A percentile compares a stretch with the other conserved stretches of the same genome.
phyloP scores from a whole-genome alignment of 176 grass and related monocot species.

The Poa annua region DNA sequence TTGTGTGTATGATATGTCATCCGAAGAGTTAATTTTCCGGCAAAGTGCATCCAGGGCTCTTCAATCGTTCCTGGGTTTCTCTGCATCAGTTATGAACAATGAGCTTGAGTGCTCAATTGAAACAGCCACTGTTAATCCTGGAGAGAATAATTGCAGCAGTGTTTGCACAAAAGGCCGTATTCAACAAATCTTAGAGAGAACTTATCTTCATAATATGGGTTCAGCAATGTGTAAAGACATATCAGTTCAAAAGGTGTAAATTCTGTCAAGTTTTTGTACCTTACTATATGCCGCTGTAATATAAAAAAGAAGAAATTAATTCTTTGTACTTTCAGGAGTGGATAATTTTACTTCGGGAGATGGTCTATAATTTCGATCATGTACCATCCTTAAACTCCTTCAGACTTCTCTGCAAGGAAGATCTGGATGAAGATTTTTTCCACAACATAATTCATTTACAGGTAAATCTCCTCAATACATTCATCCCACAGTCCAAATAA shows the following conservation, averaged over 20 bases:
- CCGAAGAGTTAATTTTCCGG: constrained; percentile 84
- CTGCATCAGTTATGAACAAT: constrained; percentile 61
- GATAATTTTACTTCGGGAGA: constrained; percentile 81
- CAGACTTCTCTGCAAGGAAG: constrained; percentile 74
- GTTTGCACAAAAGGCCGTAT: constrained; percentile 63
- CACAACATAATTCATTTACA: constrained; percentile 93
- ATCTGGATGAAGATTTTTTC: constrained; percentile 94
- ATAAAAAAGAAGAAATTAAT: constrained; percentile 32
- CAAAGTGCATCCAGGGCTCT: constrained; percentile 92
- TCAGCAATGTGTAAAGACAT: constrained; percentile 80
- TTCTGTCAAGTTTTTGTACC: constrained; percentile 29
- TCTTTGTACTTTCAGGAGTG: constrained; percentile 70
- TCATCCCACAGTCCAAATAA: neutral
- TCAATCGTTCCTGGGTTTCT: constrained; percentile 72
- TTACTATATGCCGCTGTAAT: neutral
- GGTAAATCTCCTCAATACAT: constrained; percentile 60
- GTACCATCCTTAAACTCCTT: constrained; percentile 74
- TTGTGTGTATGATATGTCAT: constrained; percentile 90
- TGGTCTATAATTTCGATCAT: constrained; percentile 73
- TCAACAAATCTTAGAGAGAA: constrained; percentile 74
- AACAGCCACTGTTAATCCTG: constrained; percentile 21
- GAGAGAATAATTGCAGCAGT: constrained; percentile 35
- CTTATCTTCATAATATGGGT: constrained; percentile 81
- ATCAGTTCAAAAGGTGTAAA: constrained; percentile 74
- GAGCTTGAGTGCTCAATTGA: constrained; percentile 37